Evolutionary conservation across 2,329 filamentous ascomycete species (phyloP), one percentile per base, ranked within the genome.

Genomic region (Neonectria hederae): DNA sequence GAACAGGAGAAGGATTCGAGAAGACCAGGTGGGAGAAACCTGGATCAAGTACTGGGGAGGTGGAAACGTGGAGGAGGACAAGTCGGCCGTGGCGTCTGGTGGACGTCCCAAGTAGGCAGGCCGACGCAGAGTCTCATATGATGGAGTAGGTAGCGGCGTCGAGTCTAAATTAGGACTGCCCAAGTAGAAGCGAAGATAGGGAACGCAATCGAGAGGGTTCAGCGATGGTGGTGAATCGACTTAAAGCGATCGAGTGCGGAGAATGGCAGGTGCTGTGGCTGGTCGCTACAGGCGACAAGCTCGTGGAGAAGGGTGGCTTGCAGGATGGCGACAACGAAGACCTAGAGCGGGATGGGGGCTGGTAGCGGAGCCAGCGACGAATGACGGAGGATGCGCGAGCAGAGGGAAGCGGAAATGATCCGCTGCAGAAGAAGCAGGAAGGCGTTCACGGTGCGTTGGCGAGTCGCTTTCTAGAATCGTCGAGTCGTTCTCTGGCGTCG

Each of bases 121-220:
- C 48, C 63, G 69, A 59, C 54, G 58, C 59, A 70, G 65, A 63
- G 58, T 60, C 60, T 62, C 67, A 66, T 72, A 68, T 69, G 66
- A 64, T 62, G 65, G 65, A 62, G 63, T 49, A 66, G 54, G 59
- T 59, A 62, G 71, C 69, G 69, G 67, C 69, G 71, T 58, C 56
- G 58, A 65, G 69, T 73, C 69, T 70, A 72, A 73, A 67, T 66
- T 69, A 66, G 59, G 60, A 59, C 61, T 72, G 62, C 66, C 68
- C 46, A 62, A 63, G 58, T 45, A 55, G 53, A 63, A 62, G 58
- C 52, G 59, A 64, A 59, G 65, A 66, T 62, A 43, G 57, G 60
- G 54, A 64, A 64, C 40, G 66, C 57, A 65, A 53, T 54, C 52
- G 54, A 52, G 63, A 65, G 42, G 54, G 62, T 65, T 24, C 60